Base-by-base conservation (phyloP, 805 yeast genomes). In the Allodekkera sacchari region DNA sequence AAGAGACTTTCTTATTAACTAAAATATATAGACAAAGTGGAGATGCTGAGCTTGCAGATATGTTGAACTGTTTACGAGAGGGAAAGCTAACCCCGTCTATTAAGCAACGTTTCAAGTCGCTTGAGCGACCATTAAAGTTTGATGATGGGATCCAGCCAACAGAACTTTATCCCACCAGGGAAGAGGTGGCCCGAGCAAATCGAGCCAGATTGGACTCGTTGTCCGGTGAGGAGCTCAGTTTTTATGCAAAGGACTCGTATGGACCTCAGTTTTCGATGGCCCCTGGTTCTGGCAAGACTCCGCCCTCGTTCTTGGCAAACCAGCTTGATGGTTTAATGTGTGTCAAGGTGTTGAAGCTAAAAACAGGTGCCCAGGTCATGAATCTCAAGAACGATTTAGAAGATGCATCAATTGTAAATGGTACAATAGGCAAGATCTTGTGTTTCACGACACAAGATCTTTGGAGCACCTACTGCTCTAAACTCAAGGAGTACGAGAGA, bases 311-410 rank as follows among this genome's bases (percentile, higher is more conserved):
- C 12, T 31, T 42, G 4, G 30, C 25, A 5, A 50, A 49, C 25
- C 45, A 37, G 25, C 36, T 53, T 14, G 55, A 53, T 22, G 65
- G 57, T 44, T 62, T 84, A 24, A 77, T 88, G 81, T 94, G 92
- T 27, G 82, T 79, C 18, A 66, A 68, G 35, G 50, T 44, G 6
- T 48, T 92, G 11, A 65, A 61, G 3, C 59, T 92, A 41, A 89
- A 88, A 52, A 77, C 73, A 33, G 85, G 84, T 22, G 94, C 96
- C 0, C 98, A 92, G 55, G 96, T 92, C 2, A 88, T 92, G 96
- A 76, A 84, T 67, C 59, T 92, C 42, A 84, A 83, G 46, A 92
- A 92, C 52, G 54, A 50, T 18, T 25, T 45, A 4, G 66, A 71
- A 18, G 88, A 83, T 41, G 80, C 74, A 7, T 58, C 64, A 3